Conservation (phyloP, 2,329 filamentous ascomycete genomes). For the Akanthomyces dipterigenus region DNA sequence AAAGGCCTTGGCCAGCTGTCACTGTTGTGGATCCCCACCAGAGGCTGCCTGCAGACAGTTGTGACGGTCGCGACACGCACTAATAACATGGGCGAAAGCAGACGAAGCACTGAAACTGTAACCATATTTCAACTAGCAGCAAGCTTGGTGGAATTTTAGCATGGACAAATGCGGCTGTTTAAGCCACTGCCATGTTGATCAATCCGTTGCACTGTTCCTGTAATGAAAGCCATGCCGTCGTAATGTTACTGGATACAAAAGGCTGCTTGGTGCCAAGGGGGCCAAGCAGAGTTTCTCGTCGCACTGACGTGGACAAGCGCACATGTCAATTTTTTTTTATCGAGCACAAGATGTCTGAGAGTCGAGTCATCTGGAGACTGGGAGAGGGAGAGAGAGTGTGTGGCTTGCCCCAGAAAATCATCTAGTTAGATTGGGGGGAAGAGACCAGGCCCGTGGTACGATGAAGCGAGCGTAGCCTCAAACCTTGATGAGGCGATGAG, state of each 20-base stretch:
- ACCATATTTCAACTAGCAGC: neutral
- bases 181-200: too few relatives aligned
- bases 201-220: neutral
- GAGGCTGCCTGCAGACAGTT: neutral
- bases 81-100: neutral
- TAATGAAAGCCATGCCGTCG: neutral
- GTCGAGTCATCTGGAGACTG: neutral
- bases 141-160: neutral
- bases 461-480: constrained; percentile 3
- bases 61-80: neutral
- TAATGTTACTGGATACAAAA: too few relatives aligned
- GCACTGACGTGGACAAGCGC: neutral
- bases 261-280: neutral
- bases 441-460: constrained; percentile 1
- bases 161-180: neutral
- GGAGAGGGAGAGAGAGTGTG: neutral
- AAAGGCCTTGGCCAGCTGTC: too few relatives aligned
- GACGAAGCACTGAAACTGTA: neutral
- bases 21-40: neutral
- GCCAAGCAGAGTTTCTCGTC: neutral
- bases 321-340: constrained; percentile 4
- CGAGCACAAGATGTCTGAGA: neutral
- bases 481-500: constrained; percentile 4
- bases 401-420: constrained; percentile 5
- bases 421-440: neutral